Evolutionary conservation across 257 asterid genomes (phyloP), one percentile per base, ranked within the genome.

Genomic region (Lithospermum erythrorhizon): DNA sequence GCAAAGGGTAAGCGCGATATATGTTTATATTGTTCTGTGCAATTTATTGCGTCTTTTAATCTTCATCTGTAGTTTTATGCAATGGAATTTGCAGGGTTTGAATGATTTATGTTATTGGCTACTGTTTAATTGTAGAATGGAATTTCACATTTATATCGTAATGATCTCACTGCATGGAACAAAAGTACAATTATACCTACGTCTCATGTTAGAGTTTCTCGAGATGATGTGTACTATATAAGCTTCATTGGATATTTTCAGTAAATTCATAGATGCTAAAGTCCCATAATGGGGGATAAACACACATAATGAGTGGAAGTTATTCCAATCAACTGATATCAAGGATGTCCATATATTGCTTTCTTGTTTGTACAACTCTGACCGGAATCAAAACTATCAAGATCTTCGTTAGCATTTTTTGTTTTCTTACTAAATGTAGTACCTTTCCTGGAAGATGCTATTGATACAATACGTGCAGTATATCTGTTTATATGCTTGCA

Each of bases 1-100:
- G 97, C 97, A 53, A 86, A 80, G 66, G 95, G 97, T 89, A 70
- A 13, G 49, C 14, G 49, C 49, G 13, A 62, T 70, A n/a, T 27
- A 0, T 18, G 35, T n/a, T 62, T 68, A 35, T 23, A 54, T 19
- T 45, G 47, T 19, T 58, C 32, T 27, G 4, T 11, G 11, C 15
- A 37, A n/a, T 41, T 41, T 41, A 41, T 41, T 41, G 14, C 49
- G 18, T 14, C 49, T 41, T 41, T 41, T 41, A 11, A 41, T 41
- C 18, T 2, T 41, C 18, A 41, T 41, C 49, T 41, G 18, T 41
- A 41, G 11, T 11, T 41, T 41, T 41, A 14, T 13, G 49, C 49
- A 41, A 41, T 41, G 4, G 49, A 35, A 35, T 35, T 35, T 8
- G 17, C 18, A 13, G 17, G 17, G 17, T 13, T 18, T 41, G 5